Evolutionary conservation across 176 grass and related monocot genomes (phyloP), one percentile per base, ranked within the genome.

Genomic region (Juncus effusus): DNA sequence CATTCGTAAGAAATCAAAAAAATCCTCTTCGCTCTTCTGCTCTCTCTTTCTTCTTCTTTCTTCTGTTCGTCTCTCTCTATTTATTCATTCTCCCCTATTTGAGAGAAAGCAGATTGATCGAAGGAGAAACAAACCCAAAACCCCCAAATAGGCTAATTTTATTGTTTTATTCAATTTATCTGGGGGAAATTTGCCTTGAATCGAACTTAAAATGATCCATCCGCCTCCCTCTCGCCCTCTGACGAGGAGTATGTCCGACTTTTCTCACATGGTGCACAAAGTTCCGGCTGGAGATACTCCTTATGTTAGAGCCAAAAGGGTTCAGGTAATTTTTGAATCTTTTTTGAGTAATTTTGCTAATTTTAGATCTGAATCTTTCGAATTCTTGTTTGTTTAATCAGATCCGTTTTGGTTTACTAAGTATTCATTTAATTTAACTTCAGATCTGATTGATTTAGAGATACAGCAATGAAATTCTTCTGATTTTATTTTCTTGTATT

Each of bases 191-290:
- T 16, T 37, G 37, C 10, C 47, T 38, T 51, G 10, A 72, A 56
- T 39, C 12, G 13, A 3, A 54, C 44, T 13, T 14, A 38, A 68
- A 54, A 71, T 69, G 65, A 72, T 72, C 52, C 68, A 72, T 42
- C 50, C 56, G 1, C 45, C 51, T 11, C 49, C 65, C 7, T 56
- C 68, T 72, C 68, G 68, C 10, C 35, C 53, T 59, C 68, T 89
- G 69, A 56, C 72, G 36, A 69, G 79, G 10, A 81, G 80, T 8
- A 62, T 82, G 51, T 82, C 88, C 54, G 85, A 93, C 54, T 73
- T 86, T 61, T 99, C 91, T 78, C 94, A 99, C 53, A 73, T 84
- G 62, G 76, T 75, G 42, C 94, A 93, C 83, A 99, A 99, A 79
- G 89, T 99, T 42, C 94, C 94, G 40, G 71, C 86, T 53, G 94